Evolutionary conservation across 441 rosid genomes (phyloP).

Genomic region (Populus hybrid): DNA sequence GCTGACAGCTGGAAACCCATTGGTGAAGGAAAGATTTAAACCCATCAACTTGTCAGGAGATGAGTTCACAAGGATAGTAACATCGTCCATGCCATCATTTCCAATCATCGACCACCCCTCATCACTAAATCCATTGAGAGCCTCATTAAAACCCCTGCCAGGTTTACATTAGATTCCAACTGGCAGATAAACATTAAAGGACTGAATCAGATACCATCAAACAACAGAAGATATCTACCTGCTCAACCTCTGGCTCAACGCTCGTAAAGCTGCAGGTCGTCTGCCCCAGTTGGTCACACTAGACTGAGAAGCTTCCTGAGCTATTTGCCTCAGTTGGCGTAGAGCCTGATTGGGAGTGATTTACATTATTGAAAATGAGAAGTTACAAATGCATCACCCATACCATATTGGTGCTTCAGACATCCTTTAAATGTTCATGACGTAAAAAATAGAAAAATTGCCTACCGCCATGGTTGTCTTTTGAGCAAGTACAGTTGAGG

Average conservation of each 20-base stretch:
- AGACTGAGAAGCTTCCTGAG: constrained; percentile 85
- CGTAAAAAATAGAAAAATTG: constrained; percentile 5
- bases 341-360: constrained; percentile 51
- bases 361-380: not conserved
- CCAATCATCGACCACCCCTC: constrained; percentile 97
- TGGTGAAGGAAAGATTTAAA: constrained; percentile 62
- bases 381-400: not conserved
- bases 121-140: constrained; percentile 87
- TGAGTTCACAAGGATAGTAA: constrained; percentile 80
- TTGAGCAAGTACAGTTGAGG: constrained; percentile 90
- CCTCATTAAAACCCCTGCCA: constrained; percentile 90
- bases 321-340: constrained; percentile 88
- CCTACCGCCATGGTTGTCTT: constrained; percentile 93
- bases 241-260: constrained; percentile 91
- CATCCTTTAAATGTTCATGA: not conserved
- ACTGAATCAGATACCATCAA: not conserved
- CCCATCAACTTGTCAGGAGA: constrained; percentile 97
- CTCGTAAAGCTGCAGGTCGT: constrained; percentile 88
- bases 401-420: not conserved
- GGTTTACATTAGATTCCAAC: constrained; percentile 20
- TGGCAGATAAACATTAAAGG: constrained; percentile 1
- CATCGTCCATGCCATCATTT: constrained; percentile 91
- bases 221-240: constrained; percentile 41
- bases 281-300: constrained; percentile 84
- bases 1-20: constrained; percentile 84